Evolutionary conservation across 2,329 filamentous ascomycete genomes (phyloP).

Genomic region (Dothistroma septosporum): DNA sequence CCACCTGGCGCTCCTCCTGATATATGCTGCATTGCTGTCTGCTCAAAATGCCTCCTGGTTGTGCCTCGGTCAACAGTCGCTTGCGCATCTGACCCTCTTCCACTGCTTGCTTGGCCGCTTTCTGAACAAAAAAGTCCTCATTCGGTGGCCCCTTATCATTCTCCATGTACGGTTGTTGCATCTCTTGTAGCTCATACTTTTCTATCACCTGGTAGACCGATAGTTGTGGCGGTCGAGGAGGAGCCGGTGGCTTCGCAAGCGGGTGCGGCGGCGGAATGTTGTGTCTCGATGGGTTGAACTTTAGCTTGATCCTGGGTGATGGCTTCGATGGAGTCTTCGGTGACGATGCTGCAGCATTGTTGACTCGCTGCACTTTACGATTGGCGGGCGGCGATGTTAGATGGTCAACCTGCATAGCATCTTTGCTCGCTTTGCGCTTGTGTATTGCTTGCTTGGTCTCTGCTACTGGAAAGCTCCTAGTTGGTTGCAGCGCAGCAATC

Average conservation of each 20-base stretch:
- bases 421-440: conserved; percentile 24
- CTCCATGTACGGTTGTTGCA: conserved; percentile 33
- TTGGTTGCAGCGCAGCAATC: conserved; percentile 30
- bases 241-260: conserved; percentile 26
- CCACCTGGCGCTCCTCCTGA: conserved; percentile 52
- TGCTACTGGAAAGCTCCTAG: conserved; percentile 22
- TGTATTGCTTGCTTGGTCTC: conserved; percentile 7
- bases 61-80: conserved; percentile 65
- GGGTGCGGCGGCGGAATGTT: conserved; percentile 31
- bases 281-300: conserved; percentile 21
- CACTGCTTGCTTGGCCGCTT: conserved; percentile 24
- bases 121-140: conserved; percentile 24
- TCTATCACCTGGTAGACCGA: conserved; percentile 34
- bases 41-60: conserved; percentile 72
- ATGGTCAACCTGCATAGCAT: conserved; percentile 10
- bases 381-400: conserved; percentile 18
- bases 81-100: conserved; percentile 32
- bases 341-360: conserved; percentile 15
- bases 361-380: conserved; percentile 21
- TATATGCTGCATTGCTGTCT: conserved; percentile 52
- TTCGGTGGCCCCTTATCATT: conserved; percentile 31
- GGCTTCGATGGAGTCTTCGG: conserved; percentile 22
- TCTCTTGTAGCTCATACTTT: conserved; percentile 32
- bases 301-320: conserved; percentile 31
- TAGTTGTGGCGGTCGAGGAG: conserved; percentile 27